Evolutionary conservation across 1,139 yeast species (phyloP).

Genomic region (Geotrichum aggregatum): DNA sequence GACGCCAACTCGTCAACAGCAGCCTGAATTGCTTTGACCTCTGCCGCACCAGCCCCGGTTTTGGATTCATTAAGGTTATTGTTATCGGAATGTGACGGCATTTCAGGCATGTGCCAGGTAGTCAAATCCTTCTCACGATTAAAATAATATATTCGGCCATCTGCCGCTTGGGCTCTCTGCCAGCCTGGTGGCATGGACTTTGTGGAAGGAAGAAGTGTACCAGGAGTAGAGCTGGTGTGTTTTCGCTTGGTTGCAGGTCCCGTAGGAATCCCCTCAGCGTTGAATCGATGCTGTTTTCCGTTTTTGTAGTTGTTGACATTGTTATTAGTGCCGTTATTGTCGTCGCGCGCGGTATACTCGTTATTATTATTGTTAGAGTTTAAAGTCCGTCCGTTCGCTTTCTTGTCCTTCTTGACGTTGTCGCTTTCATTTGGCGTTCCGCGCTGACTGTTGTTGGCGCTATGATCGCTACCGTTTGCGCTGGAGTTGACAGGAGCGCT

Average conservation of each 20-base stretch:
- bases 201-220: not conserved
- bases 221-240: not conserved
- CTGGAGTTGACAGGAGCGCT: not conserved
- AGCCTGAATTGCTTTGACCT: conserved; percentile 22
- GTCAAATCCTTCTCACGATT: conserved; percentile 47
- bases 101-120: conserved; percentile 53
- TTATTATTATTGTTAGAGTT: conserved; percentile 4
- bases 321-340: conserved; percentile 2
- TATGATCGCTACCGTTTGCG: conserved; percentile 6
- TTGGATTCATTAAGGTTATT: conserved; percentile 9
- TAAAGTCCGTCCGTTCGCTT: not conserved
- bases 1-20: conserved; percentile 19
- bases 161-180: conserved; percentile 35
- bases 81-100: not conserved
- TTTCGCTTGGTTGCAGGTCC: conserved; percentile 9
- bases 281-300: conserved; percentile 1
- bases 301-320: conserved; percentile 5
- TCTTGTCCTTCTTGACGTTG: conserved; percentile 12
- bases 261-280: conserved; percentile 4
- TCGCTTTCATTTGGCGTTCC: conserved; percentile 3
- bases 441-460: conserved; percentile 10
- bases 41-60: conserved; percentile 23
- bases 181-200: conserved; percentile 39
- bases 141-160: conserved; percentile 49
- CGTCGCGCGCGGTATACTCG: not conserved